Evolutionary conservation across 352 stramenopile species (phyloP).

Genomic region (Globisporangium rhizosaccharum): DNA sequence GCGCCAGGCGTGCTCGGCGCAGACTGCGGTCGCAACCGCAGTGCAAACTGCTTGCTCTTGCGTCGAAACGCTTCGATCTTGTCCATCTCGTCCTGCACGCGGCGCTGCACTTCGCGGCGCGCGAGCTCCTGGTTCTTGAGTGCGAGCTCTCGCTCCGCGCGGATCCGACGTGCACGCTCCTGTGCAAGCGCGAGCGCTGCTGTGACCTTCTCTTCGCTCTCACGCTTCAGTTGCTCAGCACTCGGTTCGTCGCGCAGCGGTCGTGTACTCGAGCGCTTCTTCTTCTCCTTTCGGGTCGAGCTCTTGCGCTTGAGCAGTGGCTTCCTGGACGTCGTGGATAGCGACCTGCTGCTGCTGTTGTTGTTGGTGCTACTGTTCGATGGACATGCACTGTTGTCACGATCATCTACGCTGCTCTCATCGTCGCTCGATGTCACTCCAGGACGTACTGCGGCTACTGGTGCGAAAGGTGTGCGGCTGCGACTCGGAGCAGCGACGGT

Average conservation of each 20-base stretch:
- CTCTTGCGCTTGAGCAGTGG: neutral
- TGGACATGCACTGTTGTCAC: neutral
- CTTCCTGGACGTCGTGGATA: neutral
- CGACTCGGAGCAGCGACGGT: neutral
- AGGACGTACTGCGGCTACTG: neutral
- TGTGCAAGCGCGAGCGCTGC: slow-evolving; percentile 29
- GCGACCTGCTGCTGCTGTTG: neutral
- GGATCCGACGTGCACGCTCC: slow-evolving; percentile 27
- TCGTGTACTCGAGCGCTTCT: neutral
- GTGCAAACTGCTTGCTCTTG: slow-evolving; percentile 17
- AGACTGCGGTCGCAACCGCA: slow-evolving; percentile 5
- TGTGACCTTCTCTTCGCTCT: slow-evolving; percentile 29
- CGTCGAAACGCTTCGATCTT: slow-evolving; percentile 27
- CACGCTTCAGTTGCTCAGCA: slow-evolving; percentile 11
- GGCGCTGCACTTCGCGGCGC: slow-evolving; percentile 16
- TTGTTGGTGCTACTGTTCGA: neutral
- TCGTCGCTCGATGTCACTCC: slow-evolving; percentile 6
- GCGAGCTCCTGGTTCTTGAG: slow-evolving; percentile 15
- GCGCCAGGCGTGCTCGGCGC: slow-evolving; percentile 3
- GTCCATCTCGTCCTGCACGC: slow-evolving; percentile 32
- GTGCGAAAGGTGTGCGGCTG: neutral
- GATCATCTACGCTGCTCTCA: neutral
- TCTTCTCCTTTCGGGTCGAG: slow-evolving; percentile 7
- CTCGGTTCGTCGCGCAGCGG: neutral
- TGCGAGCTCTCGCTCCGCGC: slow-evolving; percentile 23